Conservation (phyloP, 164 flowering plant genomes). For the Aristolochia contorta region DNA sequence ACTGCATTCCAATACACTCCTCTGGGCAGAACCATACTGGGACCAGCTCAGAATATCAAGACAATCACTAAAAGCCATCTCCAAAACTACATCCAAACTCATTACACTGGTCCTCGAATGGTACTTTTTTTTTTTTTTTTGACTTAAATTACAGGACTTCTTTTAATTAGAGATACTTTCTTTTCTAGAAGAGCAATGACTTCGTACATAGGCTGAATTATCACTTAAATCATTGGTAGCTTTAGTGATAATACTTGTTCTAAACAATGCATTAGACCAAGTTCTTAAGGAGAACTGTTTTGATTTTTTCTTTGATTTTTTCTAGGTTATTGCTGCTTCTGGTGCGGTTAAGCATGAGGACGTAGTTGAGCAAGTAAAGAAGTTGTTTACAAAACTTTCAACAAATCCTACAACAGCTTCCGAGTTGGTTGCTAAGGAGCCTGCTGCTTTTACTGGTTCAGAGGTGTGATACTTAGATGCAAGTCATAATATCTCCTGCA, state of each 20-base stretch:
- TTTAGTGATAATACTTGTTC: no score
- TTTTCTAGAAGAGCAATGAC: no score
- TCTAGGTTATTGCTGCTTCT: constrained; percentile 82
- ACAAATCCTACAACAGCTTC: constrained; percentile 67
- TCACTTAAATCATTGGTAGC: neutral
- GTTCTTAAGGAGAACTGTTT: neutral
- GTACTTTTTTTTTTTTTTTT: constrained; percentile 22
- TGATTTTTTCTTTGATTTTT: neutral
- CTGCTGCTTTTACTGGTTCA: constrained; percentile 89
- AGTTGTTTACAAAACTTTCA: constrained; percentile 71
- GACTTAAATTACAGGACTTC: neutral
- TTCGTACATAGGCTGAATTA: neutral
- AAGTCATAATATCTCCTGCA: neutral
- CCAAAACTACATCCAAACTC: constrained; percentile 66
- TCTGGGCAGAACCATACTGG: constrained; percentile 88
- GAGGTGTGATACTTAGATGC: constrained; percentile 44
- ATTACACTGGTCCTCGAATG: constrained; percentile 91
- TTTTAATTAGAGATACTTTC: no score
- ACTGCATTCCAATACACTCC: constrained; percentile 96
- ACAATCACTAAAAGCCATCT: constrained; percentile 63
- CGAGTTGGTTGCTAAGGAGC: constrained; percentile 65
- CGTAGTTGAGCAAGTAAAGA: constrained; percentile 76
- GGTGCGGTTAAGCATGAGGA: constrained; percentile 97
- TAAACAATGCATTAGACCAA: no score
- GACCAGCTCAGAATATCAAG: constrained; percentile 78